Evolutionary conservation across 352 stramenopile species (phyloP).

Genomic region (Globisporangium cylindrosporum): DNA sequence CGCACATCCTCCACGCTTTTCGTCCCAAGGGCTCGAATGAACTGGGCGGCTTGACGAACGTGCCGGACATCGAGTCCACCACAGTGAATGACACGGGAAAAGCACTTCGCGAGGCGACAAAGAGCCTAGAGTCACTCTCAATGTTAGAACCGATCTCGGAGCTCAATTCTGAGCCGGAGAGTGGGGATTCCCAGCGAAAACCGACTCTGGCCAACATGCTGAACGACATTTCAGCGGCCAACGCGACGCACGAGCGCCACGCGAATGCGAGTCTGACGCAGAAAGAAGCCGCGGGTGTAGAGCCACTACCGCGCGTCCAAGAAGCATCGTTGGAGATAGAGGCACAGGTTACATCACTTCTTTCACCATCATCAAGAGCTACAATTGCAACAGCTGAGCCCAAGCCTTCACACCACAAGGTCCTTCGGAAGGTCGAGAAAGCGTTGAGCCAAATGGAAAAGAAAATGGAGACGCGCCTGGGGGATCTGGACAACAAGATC

Average conservation of each 20-base stretch:
- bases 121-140: background rate
- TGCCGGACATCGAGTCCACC: background rate
- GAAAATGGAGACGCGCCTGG: slow-evolving; percentile 29
- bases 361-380: background rate
- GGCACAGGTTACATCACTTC: background rate
- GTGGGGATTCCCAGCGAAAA: background rate
- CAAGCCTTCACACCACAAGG: slow-evolving; percentile 9
- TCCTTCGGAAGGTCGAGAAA: slow-evolving; percentile 10
- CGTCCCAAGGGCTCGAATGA: background rate
- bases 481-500: slow-evolving; percentile 27
- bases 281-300: background rate
- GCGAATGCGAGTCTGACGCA: background rate
- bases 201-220: slow-evolving; percentile 4
- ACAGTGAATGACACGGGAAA: background rate
- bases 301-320: too few relatives aligned
- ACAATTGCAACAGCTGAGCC: slow-evolving; percentile 22
- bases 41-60: background rate
- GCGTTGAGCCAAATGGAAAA: slow-evolving; percentile 31
- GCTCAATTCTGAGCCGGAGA: background rate
- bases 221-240: background rate
- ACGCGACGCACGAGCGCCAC: background rate
- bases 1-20: slow-evolving; percentile 15
- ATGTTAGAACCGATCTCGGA: slow-evolving; percentile 7
- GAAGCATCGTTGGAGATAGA: background rate
- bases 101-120: background rate